Percentiles rank a stretch among this genome's conserved stretches.
These are phyloP conservation scores for Peronosclerospora sorghi DNA, from an alignment of 352 stramenopile genomes.

Conservation along the genomic window DNA sequence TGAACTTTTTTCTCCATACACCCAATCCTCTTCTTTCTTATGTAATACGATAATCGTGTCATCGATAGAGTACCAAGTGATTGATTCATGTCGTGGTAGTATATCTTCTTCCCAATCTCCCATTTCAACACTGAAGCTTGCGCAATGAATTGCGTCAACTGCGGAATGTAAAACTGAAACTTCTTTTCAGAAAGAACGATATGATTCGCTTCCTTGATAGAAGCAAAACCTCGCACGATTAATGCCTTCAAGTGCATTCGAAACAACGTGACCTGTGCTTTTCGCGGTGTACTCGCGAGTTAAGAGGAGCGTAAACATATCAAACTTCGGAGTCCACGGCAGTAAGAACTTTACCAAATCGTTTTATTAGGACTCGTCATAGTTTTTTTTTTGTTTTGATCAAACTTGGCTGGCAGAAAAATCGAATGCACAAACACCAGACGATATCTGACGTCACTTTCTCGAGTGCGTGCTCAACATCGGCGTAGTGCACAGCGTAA, in stretches of 20 bases:
- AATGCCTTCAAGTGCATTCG: constrained; percentile 9
- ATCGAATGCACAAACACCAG: constrained; percentile 18
- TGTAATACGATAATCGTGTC: background rate
- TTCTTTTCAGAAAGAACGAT: constrained; percentile 2
- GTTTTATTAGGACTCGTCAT: background rate
- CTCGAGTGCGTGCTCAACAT: constrained; percentile 13
- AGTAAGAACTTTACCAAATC: background rate
- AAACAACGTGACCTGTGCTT: constrained; percentile 11
- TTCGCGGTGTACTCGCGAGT: constrained; percentile 17
- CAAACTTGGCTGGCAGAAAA: constrained; percentile 6
- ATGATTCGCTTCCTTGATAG: constrained; percentile 11
- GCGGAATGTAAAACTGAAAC: constrained; percentile 5
- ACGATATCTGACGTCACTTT: constrained; percentile 14
- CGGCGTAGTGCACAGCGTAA: constrained; percentile 20
- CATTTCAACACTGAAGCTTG: background rate
- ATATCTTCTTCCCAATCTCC: no score
- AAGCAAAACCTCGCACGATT: constrained; percentile 14
- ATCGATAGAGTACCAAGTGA: background rate
- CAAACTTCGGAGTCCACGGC: background rate
- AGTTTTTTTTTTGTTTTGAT: background rate
- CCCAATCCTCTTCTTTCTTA: no score
- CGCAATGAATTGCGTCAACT: background rate
- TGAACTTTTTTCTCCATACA: background rate
- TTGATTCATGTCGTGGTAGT: background rate
- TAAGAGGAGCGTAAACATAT: constrained; percentile 10